Conservation (phyloP, 225 moss, liverwort and hornwort genomes). For the Antitrichia curtipendula region DNA sequence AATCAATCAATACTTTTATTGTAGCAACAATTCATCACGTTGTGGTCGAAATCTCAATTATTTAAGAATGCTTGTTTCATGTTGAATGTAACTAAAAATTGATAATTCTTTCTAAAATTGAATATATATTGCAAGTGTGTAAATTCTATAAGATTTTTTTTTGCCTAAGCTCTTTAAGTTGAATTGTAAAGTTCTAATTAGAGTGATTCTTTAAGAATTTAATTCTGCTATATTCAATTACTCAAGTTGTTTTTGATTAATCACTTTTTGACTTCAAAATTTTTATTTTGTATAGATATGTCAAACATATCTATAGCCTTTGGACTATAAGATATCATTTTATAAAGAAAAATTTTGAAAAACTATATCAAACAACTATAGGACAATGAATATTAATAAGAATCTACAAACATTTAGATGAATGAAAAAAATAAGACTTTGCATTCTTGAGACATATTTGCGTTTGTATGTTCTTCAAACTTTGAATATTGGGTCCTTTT, state of each 20-base stretch:
- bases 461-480: too few relatives aligned
- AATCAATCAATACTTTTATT: not conserved
- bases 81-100: not conserved
- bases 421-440: not conserved
- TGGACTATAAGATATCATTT: not conserved
- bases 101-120: not conserved
- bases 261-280: not conserved
- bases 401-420: not conserved
- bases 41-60: not conserved
- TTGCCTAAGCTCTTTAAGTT: not conserved
- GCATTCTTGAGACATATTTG: too few relatives aligned
- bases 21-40: not conserved
- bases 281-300: not conserved
- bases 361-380: not conserved
- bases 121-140: not conserved
- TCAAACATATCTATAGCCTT: not conserved
- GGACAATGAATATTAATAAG: not conserved
- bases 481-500: too few relatives aligned
- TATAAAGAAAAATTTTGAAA: not conserved
- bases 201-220: not conserved
- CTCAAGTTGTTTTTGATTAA: not conserved
- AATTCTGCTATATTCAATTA: not conserved
- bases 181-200: too few relatives aligned
- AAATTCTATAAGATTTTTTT: not conserved
- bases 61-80: not conserved